Base-by-base conservation (phyloP, 495 filamentous ascomycete species). In the Diplogelasinospora grovesii region DNA sequence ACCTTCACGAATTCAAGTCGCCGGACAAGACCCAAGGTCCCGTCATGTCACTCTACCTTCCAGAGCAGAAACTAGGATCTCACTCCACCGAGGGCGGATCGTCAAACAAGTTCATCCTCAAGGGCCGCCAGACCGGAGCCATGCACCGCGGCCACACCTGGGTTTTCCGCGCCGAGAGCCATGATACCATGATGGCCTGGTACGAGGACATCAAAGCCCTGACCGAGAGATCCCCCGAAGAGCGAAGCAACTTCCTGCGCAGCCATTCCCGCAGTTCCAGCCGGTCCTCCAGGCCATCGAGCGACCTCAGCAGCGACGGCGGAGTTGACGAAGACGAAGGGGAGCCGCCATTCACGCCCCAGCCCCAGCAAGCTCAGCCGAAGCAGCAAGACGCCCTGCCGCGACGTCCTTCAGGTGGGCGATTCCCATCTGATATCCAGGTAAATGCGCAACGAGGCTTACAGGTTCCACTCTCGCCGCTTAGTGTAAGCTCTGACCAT, bases 101-200 rank as follows among this genome's bases (percentile, higher is more conserved):
- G 15, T 95, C 88, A n/a, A 90, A 96, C 68, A 98, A 98, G 54
- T 98, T 97, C 57, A 85, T 95, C 64, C 76, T 98, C 33, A 97
- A 96, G 64, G 92, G 90, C 28, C 83, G 89, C 36, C 90, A 98
- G 63, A 92, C 86, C 11, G 92, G 92, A 34, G 62, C 81, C 7
- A 87, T 97, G 78, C 92, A 97, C 53, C 83, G 89, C 36, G 90
- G 89, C 15, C 92, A 98, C 56, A 88, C 86, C 9, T 98, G 92
- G 92, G 90, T 97, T 5, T 97, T 98, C 70, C 79, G 92, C 30
- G 89, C 89, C 8, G 92, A 97, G 61, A 85, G 85, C 22, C 79
- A 94, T 61, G 93, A 95, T 44, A 94, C 86, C 7, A 96, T 98
- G 93, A 79, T 94, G 68, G 84, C 86, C 19, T 95, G 90, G 92